Conservation (phyloP, 2,329 filamentous ascomycete species). For the Domatiomyces globalis region DNA sequence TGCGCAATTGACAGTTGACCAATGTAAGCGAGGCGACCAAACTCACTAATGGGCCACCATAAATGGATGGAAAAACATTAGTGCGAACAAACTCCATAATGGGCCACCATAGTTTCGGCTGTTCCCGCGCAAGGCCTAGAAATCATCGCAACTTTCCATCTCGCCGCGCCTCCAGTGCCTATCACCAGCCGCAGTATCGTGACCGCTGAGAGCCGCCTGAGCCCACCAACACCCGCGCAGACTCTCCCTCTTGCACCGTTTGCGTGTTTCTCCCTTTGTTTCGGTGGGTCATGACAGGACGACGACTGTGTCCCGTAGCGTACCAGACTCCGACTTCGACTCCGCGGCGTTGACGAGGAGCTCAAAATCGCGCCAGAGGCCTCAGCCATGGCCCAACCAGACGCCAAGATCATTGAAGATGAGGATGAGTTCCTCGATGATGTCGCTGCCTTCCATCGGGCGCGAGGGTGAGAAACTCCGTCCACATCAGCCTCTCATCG, state of each 20-base stretch:
- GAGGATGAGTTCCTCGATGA: constrained; percentile 67
- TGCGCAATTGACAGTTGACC: too few species aligned
- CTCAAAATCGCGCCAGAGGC: neutral
- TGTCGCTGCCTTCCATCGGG: constrained; percentile 58
- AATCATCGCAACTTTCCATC: neutral
- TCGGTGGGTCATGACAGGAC: neutral
- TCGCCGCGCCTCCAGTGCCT: neutral
- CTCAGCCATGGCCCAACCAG: neutral
- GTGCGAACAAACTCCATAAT: too few species aligned
- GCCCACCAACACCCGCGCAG: neutral
- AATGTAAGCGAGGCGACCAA: too few species aligned
- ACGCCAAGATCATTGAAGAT: constrained; percentile 32
- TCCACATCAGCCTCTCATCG: constrained; percentile 11
- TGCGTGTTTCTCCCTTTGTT: neutral
- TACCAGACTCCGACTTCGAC: neutral
- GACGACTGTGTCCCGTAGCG: neutral
- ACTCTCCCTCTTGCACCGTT: neutral
- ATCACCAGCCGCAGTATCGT: neutral
- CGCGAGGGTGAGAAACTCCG: constrained; percentile 47
- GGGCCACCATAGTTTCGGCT: too few species aligned
- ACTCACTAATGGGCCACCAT: too few species aligned
- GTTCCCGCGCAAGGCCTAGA: neutral
- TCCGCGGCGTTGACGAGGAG: neutral
- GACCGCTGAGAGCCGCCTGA: neutral
- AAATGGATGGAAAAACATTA: too few species aligned